A percentile compares a stretch with the other conserved stretches of the same genome.
phyloP scores from a whole-genome alignment of 139 green algal genomes.

The Mychonastes homosphaera region DNA sequence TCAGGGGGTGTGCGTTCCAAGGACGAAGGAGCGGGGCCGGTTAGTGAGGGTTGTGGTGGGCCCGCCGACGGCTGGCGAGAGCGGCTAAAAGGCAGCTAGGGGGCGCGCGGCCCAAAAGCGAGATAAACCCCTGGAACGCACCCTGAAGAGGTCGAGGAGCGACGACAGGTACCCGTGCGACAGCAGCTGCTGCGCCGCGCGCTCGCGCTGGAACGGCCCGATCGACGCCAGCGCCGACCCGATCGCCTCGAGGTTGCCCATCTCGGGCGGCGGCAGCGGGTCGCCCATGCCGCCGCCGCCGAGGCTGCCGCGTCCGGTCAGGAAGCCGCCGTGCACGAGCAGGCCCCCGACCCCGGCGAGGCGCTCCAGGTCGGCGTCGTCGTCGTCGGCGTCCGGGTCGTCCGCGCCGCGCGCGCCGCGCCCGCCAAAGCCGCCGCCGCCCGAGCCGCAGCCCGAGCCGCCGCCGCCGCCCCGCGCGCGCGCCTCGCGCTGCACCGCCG shows the following conservation, averaged over 20 bases:
- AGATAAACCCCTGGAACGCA: slow-evolving; percentile 13
- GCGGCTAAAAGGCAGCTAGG: too few species aligned
- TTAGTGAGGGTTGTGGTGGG: too few species aligned
- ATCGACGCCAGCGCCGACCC: slow-evolving; percentile 54
- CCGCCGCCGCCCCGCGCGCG: slow-evolving; percentile 5
- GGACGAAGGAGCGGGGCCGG: too few species aligned
- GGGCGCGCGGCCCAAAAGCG: not conserved
- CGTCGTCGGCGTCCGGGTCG: slow-evolving; percentile 2
- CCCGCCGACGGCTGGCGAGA: too few species aligned
- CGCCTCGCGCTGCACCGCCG: slow-evolving; percentile 40
- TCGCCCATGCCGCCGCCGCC: slow-evolving; percentile 17
- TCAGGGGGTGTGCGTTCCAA: too few species aligned
- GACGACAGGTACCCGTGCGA: slow-evolving; percentile 44
- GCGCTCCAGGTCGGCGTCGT: not conserved
- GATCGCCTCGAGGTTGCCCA: slow-evolving; percentile 67
- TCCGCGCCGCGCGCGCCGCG: not conserved
- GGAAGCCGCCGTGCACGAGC: not conserved
- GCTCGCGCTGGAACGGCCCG: slow-evolving; percentile 61
- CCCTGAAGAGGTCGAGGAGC: slow-evolving; percentile 81
- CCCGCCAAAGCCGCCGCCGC: not conserved
- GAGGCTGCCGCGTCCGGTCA: slow-evolving; percentile 15
- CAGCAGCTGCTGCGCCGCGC: slow-evolving; percentile 53
- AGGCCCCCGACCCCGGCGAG: not conserved
- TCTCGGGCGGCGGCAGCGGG: slow-evolving; percentile 68
- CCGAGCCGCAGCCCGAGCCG: not conserved